Percentiles rank a stretch among this genome's conserved stretches.
These are phyloP conservation scores for Nemophila menziesii DNA, from an alignment of 257 asterid species.

Conservation along the genomic window DNA sequence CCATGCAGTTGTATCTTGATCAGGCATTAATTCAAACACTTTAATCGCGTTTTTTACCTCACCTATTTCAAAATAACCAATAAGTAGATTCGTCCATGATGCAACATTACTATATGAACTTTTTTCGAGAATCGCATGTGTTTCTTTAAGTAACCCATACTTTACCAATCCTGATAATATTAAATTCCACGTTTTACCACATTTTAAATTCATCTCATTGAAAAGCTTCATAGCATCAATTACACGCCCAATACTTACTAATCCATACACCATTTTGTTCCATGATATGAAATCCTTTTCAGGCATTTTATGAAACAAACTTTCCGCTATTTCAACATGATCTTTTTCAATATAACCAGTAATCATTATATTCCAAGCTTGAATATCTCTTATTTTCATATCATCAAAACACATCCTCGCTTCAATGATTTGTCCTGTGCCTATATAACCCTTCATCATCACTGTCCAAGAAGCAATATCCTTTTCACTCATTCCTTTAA, in stretches of 20 bases:
- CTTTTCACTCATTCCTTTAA: constrained; percentile 23
- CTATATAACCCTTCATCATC: constrained; percentile 44
- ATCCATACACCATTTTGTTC: constrained; percentile 35
- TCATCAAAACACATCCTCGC: constrained; percentile 39
- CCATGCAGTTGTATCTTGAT: constrained; percentile 41
- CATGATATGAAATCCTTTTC: constrained; percentile 35
- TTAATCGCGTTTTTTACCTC: constrained; percentile 29
- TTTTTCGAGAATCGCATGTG: constrained; percentile 41
- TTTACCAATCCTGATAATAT: constrained; percentile 32
- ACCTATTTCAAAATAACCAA: constrained; percentile 38
- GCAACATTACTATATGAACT: constrained; percentile 23
- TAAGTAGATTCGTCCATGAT: constrained; percentile 47
- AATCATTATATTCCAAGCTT: constrained; percentile 51
- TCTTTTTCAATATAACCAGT: constrained; percentile 30
- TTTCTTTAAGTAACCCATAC: constrained; percentile 35
- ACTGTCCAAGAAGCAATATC: constrained; percentile 59
- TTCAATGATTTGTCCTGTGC: constrained; percentile 28
- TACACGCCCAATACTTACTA: constrained; percentile 25
- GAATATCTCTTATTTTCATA: constrained; percentile 44
- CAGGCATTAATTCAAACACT: constrained; percentile 28
- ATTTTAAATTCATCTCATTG: constrained; percentile 35
- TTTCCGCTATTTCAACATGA: constrained; percentile 32
- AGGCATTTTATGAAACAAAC: constrained; percentile 58
- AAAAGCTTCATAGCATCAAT: constrained; percentile 39
- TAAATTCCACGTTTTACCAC: constrained; percentile 33